Percentiles rank a stretch among this genome's conserved stretches.
Conservation (phyloP, 176 grass and related monocot species). For the Stipa capillata region DNA sequence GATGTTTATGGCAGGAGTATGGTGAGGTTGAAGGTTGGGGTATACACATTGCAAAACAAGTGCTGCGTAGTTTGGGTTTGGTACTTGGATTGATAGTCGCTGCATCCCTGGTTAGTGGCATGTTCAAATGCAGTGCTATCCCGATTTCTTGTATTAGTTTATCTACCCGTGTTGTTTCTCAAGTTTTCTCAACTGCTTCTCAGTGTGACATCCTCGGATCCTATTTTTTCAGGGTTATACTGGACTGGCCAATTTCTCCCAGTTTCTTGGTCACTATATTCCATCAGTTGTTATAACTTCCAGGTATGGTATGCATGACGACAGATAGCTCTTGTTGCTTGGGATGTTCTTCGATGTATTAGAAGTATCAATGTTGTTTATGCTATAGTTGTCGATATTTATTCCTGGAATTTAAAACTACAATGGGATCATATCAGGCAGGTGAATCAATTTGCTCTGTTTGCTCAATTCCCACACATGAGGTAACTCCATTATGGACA, state of each 20-base stretch:
- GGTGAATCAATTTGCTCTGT: neutral
- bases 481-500: neutral
- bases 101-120: conserved; percentile 33
- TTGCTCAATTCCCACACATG: neutral
- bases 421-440: neutral
- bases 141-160: neutral
- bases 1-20: conserved; percentile 38
- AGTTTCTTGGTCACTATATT: conserved; percentile 27
- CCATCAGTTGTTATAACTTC: conserved; percentile 12
- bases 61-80: conserved; percentile 49
- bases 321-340: neutral
- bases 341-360: neutral
- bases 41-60: conserved; percentile 53
- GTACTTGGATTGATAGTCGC: conserved; percentile 56
- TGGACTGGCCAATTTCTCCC: conserved; percentile 1
- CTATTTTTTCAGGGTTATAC: conserved; percentile 21
- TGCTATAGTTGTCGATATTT: neutral
- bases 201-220: neutral
- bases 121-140: neutral
- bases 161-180: neutral
- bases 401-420: neutral
- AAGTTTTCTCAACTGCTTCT: neutral
- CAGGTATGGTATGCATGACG: conserved; percentile 26
- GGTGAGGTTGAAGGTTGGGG: conserved; percentile 60
- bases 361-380: conserved; percentile 6